Evolutionary conservation across 768 basidiomycete genomes (phyloP).

Genomic region (Tylopilus subfusipes): DNA sequence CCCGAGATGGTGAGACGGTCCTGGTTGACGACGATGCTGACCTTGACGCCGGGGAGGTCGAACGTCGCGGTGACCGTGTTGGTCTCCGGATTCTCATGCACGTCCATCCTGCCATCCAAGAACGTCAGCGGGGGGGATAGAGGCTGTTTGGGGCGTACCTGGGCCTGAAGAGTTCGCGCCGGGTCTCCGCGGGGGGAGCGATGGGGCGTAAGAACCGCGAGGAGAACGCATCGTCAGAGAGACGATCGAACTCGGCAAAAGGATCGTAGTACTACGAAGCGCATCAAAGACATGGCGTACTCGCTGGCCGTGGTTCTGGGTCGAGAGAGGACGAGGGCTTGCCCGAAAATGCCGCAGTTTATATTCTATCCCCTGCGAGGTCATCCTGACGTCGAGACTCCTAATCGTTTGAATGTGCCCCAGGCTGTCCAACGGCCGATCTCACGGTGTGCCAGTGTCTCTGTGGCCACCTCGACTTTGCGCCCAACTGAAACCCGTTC

Average conservation of each 20-base stretch:
- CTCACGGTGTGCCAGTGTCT: background rate
- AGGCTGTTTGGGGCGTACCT: slow-evolving; percentile 20
- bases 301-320: background rate
- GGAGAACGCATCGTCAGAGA: slow-evolving; percentile 39
- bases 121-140: background rate
- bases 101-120: slow-evolving; percentile 46
- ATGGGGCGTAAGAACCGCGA: slow-evolving; percentile 22
- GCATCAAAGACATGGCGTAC: slow-evolving; percentile 27
- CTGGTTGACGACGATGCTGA: slow-evolving; percentile 50
- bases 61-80: slow-evolving; percentile 53
- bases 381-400: slow-evolving; percentile 5
- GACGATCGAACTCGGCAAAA: slow-evolving; percentile 41
- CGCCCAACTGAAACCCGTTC: too few species aligned
- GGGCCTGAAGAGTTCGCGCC: slow-evolving; percentile 28
- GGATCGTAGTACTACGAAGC: slow-evolving; percentile 37
- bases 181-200: slow-evolving; percentile 2
- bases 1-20: slow-evolving; percentile 51
- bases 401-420: background rate
- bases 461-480: too few species aligned
- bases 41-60: slow-evolving; percentile 53
- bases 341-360: too few species aligned
- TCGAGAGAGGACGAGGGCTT: background rate
- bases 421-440: background rate
- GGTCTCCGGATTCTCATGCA: slow-evolving; percentile 45
- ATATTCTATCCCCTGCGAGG: background rate